Evolutionary conservation across 345 rosid genomes (phyloP).

Genomic region (Ceriops tagal): DNA sequence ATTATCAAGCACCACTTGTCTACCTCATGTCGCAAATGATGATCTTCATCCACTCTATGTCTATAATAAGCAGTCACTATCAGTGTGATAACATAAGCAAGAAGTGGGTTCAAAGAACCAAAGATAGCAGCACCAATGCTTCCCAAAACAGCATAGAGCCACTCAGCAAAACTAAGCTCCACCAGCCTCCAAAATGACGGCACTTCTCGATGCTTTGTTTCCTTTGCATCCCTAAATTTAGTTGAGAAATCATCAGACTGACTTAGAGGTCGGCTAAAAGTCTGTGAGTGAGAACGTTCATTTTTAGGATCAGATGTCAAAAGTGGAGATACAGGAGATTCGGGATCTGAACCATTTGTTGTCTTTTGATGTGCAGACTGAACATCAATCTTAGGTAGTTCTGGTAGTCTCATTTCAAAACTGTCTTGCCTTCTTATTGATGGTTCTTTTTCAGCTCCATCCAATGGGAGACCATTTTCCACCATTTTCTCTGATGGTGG

Average conservation of each 20-base stretch:
- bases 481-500: constrained; percentile 74
- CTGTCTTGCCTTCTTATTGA: constrained; percentile 96
- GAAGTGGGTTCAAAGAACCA: constrained; percentile 97
- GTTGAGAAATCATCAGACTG: constrained; percentile 63
- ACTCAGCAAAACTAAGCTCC: constrained; percentile 93
- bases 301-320: constrained; percentile 89
- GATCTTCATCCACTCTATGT: constrained; percentile 14
- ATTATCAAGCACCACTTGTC: constrained; percentile 97
- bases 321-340: constrained; percentile 97
- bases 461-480: constrained; percentile 63
- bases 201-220: constrained; percentile 46
- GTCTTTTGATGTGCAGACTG: constrained; percentile 55
- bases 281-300: constrained; percentile 97
- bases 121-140: constrained; percentile 97
- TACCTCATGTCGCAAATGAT: constrained; percentile 65
- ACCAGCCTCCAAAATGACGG: constrained; percentile 94
- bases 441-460: constrained; percentile 75
- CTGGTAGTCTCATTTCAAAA: constrained; percentile 92
- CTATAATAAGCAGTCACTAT: constrained; percentile 77
- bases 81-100: constrained; percentile 88
- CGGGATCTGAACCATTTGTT: constrained; percentile 90
- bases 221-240: constrained; percentile 49
- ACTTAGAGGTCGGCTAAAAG: constrained; percentile 88
- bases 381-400: constrained; percentile 89
- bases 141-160: constrained; percentile 98